phyloP scores from a whole-genome alignment of 139 green algal species.

The Edaphochlamys debaryana region DNA sequence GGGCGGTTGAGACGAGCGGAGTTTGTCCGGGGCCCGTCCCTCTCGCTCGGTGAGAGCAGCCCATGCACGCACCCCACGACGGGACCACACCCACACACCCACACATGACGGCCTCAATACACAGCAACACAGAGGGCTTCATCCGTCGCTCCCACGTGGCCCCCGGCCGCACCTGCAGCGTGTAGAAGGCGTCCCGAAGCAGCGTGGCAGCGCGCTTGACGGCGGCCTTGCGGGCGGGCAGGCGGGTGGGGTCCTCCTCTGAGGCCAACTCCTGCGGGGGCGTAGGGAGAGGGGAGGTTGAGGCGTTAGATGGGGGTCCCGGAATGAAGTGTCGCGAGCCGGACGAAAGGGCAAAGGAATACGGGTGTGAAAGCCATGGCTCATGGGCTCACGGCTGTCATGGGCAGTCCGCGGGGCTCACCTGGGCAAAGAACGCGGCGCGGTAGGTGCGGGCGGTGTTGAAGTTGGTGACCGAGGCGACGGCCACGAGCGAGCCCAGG shows the following conservation, averaged over 20 bases:
- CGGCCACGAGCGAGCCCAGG: too few species aligned
- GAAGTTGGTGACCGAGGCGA: conserved; percentile 24
- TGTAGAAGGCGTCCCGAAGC: conserved; percentile 31
- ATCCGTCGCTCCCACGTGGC: too few species aligned
- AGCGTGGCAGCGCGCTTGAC: neutral
- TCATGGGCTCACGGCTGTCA: too few species aligned
- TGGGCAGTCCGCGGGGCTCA: too few species aligned
- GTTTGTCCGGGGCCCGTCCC: too few species aligned
- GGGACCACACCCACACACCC: neutral
- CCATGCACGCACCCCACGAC: neutral
- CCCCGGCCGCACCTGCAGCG: neutral
- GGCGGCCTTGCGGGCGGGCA: neutral
- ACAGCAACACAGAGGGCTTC: neutral
- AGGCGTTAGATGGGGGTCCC: too few species aligned
- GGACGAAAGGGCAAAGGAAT: too few species aligned
- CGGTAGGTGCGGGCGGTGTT: neutral
- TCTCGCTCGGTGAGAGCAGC: neutral
- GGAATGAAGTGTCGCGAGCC: too few species aligned
- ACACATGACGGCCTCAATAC: neutral
- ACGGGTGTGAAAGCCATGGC: too few species aligned
- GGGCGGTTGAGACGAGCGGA: too few species aligned
- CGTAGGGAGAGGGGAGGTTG: neutral
- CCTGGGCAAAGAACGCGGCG: neutral
- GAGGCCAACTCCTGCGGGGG: conserved; percentile 8
- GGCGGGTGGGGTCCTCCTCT: neutral